Conservation (phyloP, 352 stramenopile species). For the Phytopythium montanum region DNA sequence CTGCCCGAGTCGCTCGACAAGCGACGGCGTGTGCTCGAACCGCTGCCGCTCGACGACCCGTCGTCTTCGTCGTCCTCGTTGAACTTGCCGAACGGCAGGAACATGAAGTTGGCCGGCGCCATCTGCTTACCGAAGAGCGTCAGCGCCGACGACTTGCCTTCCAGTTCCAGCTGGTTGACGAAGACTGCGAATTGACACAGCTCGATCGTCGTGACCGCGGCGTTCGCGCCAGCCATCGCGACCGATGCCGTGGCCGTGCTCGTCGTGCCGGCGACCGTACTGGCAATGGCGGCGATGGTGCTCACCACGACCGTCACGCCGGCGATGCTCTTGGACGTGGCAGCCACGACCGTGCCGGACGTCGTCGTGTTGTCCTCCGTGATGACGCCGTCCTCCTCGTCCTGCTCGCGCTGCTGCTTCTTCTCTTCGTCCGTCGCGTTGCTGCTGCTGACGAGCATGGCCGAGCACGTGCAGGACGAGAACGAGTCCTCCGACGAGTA, state of each 20-base stretch:
- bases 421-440: slow-evolving; percentile 41
- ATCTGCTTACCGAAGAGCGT: slow-evolving; percentile 71
- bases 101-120: slow-evolving; percentile 70
- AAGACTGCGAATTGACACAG: slow-evolving; percentile 80
- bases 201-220: slow-evolving; percentile 71
- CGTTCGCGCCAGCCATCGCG: slow-evolving; percentile 49
- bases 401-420: slow-evolving; percentile 47
- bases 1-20: slow-evolving; percentile 22
- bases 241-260: slow-evolving; percentile 43
- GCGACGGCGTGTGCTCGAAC: slow-evolving; percentile 22
- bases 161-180: slow-evolving; percentile 70
- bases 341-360: slow-evolving; percentile 52
- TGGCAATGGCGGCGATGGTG: slow-evolving; percentile 68
- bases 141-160: slow-evolving; percentile 68
- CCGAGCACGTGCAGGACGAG: slow-evolving; percentile 61
- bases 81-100: slow-evolving; percentile 70
- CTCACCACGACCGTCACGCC: slow-evolving; percentile 68
- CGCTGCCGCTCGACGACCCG: slow-evolving; percentile 20
- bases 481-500: slow-evolving; percentile 68
- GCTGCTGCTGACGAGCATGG: slow-evolving; percentile 38
- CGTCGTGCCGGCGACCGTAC: slow-evolving; percentile 38
- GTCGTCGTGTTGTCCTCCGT: slow-evolving; percentile 57
- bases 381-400: slow-evolving; percentile 51
- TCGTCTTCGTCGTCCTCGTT: slow-evolving; percentile 19
- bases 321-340: slow-evolving; percentile 65